These are phyloP conservation scores for Paraphoma sp. DNA, from an alignment of 2,329 filamentous ascomycete species.

Conservation along the genomic window DNA sequence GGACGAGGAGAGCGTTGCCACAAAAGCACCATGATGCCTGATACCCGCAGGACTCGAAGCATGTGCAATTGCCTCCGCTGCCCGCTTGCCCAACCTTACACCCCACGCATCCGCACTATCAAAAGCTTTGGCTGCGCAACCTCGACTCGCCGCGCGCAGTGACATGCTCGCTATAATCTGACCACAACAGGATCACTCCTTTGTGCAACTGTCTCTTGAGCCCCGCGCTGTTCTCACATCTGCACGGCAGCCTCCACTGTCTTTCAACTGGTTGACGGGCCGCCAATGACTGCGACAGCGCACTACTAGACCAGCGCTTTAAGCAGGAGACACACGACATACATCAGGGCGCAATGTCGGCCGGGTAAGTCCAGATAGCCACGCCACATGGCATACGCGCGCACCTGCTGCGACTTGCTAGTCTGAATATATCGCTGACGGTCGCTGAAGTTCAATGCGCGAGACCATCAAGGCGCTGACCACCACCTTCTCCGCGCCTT, in stretches of 20 bases:
- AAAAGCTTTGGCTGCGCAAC: slow-evolving; percentile 10
- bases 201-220: background rate
- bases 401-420: background rate
- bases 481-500: slow-evolving; percentile 50
- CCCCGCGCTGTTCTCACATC: background rate
- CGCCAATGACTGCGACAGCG: slow-evolving; percentile 18
- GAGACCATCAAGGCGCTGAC: slow-evolving; percentile 57
- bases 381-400: background rate
- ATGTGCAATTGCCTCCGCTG: slow-evolving; percentile 7
- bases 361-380: slow-evolving; percentile 29
- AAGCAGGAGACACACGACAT: slow-evolving; percentile 3
- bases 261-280: background rate
- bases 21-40: slow-evolving; percentile 18
- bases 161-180: slow-evolving; percentile 11
- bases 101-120: slow-evolving; percentile 25
- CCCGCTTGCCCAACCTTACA: slow-evolving; percentile 9
- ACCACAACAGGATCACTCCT: background rate
- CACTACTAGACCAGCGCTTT: slow-evolving; percentile 6
- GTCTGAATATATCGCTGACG: slow-evolving; percentile 9
- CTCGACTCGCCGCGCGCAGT: slow-evolving; percentile 15
- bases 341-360: slow-evolving; percentile 20
- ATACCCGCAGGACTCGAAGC: background rate
- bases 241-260: background rate
- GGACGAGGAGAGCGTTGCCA: slow-evolving; percentile 12
- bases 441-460: slow-evolving; percentile 53